Conservation (phyloP, 345 rosid species). For the Trapa incisa region DNA sequence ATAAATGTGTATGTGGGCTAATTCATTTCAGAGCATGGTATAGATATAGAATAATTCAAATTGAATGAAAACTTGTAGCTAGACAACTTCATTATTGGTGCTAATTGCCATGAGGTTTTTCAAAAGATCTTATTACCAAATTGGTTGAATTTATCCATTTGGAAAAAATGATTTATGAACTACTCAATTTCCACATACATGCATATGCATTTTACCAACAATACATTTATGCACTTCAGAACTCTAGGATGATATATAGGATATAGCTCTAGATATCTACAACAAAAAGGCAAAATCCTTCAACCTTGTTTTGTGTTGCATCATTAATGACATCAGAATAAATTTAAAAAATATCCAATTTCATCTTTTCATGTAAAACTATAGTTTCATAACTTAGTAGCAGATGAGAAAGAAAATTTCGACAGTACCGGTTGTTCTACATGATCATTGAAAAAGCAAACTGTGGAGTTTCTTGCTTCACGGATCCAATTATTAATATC, state of each 20-base stretch:
- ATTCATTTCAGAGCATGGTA: neutral
- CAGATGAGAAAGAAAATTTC: constrained; percentile 11
- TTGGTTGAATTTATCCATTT: neutral
- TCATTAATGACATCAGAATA: neutral
- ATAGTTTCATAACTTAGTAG: neutral
- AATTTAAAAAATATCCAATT: neutral
- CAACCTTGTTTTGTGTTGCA: neutral
- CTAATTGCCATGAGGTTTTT: neutral
- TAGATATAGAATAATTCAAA: neutral
- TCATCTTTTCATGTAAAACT: neutral
- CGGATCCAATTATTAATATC: constrained; percentile 82
- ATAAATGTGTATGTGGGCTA: neutral
- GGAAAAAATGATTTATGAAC: neutral
- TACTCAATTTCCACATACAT: neutral
- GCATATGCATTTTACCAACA: neutral
- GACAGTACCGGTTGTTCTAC: constrained; percentile 85
- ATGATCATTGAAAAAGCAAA: constrained; percentile 62
- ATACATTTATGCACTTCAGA: neutral
- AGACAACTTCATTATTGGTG: neutral
- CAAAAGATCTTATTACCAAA: neutral
- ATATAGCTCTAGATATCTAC: neutral
- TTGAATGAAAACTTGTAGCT: neutral
- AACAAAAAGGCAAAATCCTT: neutral
- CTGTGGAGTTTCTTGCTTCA: constrained; percentile 65
- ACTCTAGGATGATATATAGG: neutral